These are phyloP conservation scores for Anthoceros angustus DNA, from an alignment of 225 moss, liverwort and hornwort genomes.

Conservation along the genomic window DNA sequence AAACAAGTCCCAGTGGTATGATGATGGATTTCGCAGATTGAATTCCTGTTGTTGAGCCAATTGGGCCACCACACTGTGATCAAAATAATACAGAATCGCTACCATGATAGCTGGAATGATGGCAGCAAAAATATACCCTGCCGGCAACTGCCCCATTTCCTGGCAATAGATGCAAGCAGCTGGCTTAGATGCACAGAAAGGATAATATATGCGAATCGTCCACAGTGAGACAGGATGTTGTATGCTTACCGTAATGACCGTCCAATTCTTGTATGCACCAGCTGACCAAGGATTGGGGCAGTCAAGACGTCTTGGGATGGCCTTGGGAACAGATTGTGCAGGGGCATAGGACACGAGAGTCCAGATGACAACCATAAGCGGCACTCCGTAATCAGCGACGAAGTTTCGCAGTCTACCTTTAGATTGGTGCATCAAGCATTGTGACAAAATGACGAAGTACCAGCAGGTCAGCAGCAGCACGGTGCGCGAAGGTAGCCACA, in stretches of 20 bases:
- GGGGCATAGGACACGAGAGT: constrained; percentile 51
- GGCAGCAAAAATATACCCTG: constrained; percentile 29
- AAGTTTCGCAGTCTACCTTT: constrained; percentile 33
- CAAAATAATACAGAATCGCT: constrained; percentile 63
- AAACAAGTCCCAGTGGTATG: constrained; percentile 60
- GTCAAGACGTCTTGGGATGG: constrained; percentile 47
- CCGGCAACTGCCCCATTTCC: constrained; percentile 58
- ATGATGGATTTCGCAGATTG: constrained; percentile 49
- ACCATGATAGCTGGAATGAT: constrained; percentile 66
- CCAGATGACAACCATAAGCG: constrained; percentile 51
- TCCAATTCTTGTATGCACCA: constrained; percentile 36
- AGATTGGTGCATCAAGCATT: background rate
- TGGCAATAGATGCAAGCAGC: constrained; percentile 15
- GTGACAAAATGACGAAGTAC: background rate
- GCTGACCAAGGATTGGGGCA: constrained; percentile 47
- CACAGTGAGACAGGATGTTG: background rate
- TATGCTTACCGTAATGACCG: constrained; percentile 25
- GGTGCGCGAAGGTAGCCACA: background rate
- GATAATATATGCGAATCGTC: background rate
- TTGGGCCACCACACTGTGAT: constrained; percentile 66
- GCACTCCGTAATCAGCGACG: constrained; percentile 65
- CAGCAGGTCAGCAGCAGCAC: background rate
- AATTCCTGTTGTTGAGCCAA: constrained; percentile 66
- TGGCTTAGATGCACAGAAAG: background rate
- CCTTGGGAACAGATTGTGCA: constrained; percentile 24